phyloP scores from a whole-genome alignment of 2,329 filamentous ascomycete genomes.

The Verticillium klebahnii region DNA sequence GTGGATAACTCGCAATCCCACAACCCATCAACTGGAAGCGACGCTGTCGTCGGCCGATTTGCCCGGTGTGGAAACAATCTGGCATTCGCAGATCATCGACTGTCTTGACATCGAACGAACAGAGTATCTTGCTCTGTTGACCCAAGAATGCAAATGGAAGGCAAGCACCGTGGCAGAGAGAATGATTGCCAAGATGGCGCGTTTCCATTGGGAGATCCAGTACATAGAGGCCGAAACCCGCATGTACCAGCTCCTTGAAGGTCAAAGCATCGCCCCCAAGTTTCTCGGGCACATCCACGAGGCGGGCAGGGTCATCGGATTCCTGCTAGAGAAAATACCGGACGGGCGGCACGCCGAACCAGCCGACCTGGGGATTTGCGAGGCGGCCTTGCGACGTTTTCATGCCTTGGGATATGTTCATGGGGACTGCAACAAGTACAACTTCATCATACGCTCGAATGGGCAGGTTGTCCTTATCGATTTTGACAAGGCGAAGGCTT shows the following conservation, averaged over 20 bases:
- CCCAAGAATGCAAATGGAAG: no score
- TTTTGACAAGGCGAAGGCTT: no score
- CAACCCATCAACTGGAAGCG: no score
- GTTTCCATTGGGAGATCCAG: conserved; percentile 17
- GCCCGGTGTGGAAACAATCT: no score
- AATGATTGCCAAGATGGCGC: conserved; percentile 16
- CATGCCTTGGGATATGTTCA: neutral
- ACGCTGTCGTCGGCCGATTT: no score
- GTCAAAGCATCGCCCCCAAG: conserved; percentile 6
- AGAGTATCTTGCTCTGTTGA: no score
- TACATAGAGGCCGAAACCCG: conserved; percentile 15
- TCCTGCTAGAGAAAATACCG: conserved; percentile 11
- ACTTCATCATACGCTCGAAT: neutral
- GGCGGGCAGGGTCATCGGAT: conserved; percentile 12
- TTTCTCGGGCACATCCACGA: conserved; percentile 16
- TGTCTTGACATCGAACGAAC: no score
- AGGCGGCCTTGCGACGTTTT: neutral
- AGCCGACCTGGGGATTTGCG: neutral
- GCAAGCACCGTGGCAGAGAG: no score
- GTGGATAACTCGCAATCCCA: no score
- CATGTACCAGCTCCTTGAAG: conserved; percentile 6
- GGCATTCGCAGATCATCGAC: no score
- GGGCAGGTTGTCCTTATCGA: no score
- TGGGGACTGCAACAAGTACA: neutral
- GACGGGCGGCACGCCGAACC: neutral